Base-by-base conservation (phyloP, 768 basidiomycete species). In the Hypsizygus marmoreus region DNA sequence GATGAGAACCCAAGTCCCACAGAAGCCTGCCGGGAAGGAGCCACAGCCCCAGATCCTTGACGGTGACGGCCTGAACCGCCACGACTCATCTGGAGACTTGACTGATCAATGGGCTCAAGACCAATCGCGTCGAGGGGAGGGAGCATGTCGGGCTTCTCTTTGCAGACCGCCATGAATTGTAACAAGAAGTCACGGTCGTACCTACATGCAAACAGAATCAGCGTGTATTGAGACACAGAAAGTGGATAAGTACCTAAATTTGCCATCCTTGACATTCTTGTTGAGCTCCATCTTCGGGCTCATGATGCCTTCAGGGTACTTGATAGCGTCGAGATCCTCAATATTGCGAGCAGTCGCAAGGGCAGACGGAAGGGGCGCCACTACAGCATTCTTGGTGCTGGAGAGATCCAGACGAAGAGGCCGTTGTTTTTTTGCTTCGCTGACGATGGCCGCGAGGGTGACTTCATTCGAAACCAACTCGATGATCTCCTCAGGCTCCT, bases 111-210 rank as follows among this genome's bases (percentile, higher is more conserved):
- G 8, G 90, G 87, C 59, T 94, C 92, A 41, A 97, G 81, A 44
- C 95, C 95, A 57, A 98, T 86, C 8, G 87, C 86, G 54, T 93
- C 92, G 43, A 97, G 79, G 49, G 91, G 82, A 30, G 93, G 92
- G 20, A 97, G 84, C 44, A 80, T 76, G 43, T 91, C 92, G 3
- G 97, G 95, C 67, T 94, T 95, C 71, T 97, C 95, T 66, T 84
- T 90, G 77, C 97, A 99, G 49, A 95, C 70, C 17, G 72, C 69
- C 90, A 97, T 94, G 73, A 99, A 99, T 63, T 99, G 95, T 48
- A 99, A 69, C 19, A 99, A 79, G 82, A 99, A 99, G 14, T 95
- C 92, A 26, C 95, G 92, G 65, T 97, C 93, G 64, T 99, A 99
- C 59, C 95, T 92, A 31, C 4, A 50, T 17, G 26, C 38, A 19